Evolutionary conservation across 768 basidiomycete species (phyloP).

Genomic region (Phylloporus arenicola): DNA sequence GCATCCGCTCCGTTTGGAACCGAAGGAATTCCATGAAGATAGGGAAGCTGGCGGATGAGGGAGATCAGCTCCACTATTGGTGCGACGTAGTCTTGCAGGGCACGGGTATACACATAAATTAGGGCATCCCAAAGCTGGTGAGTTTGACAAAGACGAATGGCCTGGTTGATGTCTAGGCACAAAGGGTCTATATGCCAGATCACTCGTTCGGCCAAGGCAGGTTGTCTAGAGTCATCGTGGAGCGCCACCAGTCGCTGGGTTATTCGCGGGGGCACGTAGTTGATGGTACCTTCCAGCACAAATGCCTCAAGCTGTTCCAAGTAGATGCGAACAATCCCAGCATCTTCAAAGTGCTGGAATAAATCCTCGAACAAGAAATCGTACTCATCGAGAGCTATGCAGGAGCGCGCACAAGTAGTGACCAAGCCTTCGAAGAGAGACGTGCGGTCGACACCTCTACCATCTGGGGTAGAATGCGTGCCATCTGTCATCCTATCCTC

Average conservation of each 20-base stretch:
- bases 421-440: constrained; percentile 87
- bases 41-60: constrained; percentile 51
- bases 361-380: constrained; percentile 92
- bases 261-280: constrained; percentile 77
- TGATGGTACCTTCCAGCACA: constrained; percentile 69
- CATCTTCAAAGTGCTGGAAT: constrained; percentile 82
- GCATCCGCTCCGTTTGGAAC: constrained; percentile 8
- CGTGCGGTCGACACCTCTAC: constrained; percentile 89
- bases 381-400: constrained; percentile 71
- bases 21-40: neutral
- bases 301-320: constrained; percentile 76
- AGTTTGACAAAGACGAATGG: constrained; percentile 76
- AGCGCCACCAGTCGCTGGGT: constrained; percentile 78
- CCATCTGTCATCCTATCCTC: constrained; percentile 90
- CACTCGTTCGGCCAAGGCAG: constrained; percentile 76
- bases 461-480: constrained; percentile 76
- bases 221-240: constrained; percentile 65
- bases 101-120: constrained; percentile 88
- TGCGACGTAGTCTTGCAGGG: constrained; percentile 81
- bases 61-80: constrained; percentile 82
- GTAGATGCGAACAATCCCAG: constrained; percentile 81
- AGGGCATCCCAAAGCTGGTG: constrained; percentile 88
- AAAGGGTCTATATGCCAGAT: constrained; percentile 96
- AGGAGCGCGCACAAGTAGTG: constrained; percentile 67
- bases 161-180: constrained; percentile 90